These are phyloP conservation scores for Eutypella sp. DNA, from an alignment of 2,329 filamentous ascomycete species.

Conservation along the genomic window DNA sequence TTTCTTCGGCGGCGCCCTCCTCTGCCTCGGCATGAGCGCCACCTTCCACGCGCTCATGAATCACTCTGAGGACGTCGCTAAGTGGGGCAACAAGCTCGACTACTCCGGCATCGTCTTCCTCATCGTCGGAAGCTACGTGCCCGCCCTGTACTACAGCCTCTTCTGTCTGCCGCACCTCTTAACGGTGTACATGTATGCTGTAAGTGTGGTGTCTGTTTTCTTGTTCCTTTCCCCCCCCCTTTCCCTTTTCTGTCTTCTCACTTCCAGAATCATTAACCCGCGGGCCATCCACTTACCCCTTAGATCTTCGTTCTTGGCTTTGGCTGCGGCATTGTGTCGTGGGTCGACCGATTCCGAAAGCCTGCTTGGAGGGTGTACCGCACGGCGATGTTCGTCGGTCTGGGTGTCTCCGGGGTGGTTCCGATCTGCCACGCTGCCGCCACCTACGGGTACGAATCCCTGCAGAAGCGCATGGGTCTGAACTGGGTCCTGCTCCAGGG, in stretches of 20 bases:
- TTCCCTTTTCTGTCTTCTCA: too few species aligned
- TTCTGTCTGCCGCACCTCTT: slow-evolving; percentile 64
- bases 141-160: slow-evolving; percentile 83
- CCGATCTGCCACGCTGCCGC: slow-evolving; percentile 73
- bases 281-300: too few species aligned
- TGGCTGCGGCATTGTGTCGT: slow-evolving; percentile 72
- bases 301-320: slow-evolving; percentile 74
- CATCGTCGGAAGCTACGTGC: slow-evolving; percentile 88
- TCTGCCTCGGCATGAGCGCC: slow-evolving; percentile 76
- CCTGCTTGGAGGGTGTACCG: slow-evolving; percentile 80
- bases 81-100: slow-evolving; percentile 87
- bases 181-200: slow-evolving; percentile 69
- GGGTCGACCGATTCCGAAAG: slow-evolving; percentile 78
- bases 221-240: too few species aligned
- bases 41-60: slow-evolving; percentile 82
- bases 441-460: slow-evolving; percentile 60
- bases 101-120: slow-evolving; percentile 90
- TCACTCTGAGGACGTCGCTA: slow-evolving; percentile 72
- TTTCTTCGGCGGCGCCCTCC: slow-evolving; percentile 71
- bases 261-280: too few species aligned
- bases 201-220: slow-evolving; percentile 42
- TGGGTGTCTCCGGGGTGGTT: slow-evolving; percentile 78
- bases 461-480: slow-evolving; percentile 72
- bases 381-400: slow-evolving; percentile 81
- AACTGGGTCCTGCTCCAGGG: slow-evolving; percentile 78